A percentile compares a stretch with the other conserved stretches of the same genome.
Evolutionary conservation across 352 stramenopile genomes (phyloP).

Genomic region (Peronospora destructor): DNA sequence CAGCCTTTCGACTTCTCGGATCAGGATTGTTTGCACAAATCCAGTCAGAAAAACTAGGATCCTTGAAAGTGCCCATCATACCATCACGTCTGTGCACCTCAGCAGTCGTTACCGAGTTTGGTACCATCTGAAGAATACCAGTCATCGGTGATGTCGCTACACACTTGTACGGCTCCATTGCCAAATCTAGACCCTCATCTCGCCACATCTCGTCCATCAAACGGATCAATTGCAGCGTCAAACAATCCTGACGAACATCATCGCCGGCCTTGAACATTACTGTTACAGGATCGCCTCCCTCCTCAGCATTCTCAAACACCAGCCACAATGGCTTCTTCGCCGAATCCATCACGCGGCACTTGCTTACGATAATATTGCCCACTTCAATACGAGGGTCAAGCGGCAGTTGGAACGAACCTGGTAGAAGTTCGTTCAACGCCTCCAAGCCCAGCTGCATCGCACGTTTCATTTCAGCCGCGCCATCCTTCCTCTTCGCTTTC

Average conservation of each 20-base stretch:
- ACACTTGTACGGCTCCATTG: constrained; percentile 89
- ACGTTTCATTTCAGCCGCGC: constrained; percentile 75
- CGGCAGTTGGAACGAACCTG: constrained; percentile 80
- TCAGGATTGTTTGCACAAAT: constrained; percentile 78
- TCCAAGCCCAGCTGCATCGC: constrained; percentile 73
- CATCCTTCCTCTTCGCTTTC: constrained; percentile 80
- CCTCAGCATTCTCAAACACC: constrained; percentile 83
- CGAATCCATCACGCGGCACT: constrained; percentile 87
- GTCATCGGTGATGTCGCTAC: constrained; percentile 87
- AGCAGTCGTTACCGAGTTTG: constrained; percentile 91
- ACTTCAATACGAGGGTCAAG: constrained; percentile 82
- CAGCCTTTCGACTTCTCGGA: constrained; percentile 45
- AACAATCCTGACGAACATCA: constrained; percentile 92
- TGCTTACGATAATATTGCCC: constrained; percentile 75
- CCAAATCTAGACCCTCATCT: constrained; percentile 85
- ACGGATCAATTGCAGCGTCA: constrained; percentile 89
- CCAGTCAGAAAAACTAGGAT: constrained; percentile 81
- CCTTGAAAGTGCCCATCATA: constrained; percentile 78
- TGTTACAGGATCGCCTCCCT: constrained; percentile 68
- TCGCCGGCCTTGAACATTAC: constrained; percentile 93
- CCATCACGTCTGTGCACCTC: constrained; percentile 83
- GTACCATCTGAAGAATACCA: constrained; percentile 89
- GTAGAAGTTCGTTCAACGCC: constrained; percentile 78
- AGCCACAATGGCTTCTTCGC: constrained; percentile 88
- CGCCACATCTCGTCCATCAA: constrained; percentile 92